Conservation (phyloP, 192 early-diverging fungal species). For the Podila verticillata region DNA sequence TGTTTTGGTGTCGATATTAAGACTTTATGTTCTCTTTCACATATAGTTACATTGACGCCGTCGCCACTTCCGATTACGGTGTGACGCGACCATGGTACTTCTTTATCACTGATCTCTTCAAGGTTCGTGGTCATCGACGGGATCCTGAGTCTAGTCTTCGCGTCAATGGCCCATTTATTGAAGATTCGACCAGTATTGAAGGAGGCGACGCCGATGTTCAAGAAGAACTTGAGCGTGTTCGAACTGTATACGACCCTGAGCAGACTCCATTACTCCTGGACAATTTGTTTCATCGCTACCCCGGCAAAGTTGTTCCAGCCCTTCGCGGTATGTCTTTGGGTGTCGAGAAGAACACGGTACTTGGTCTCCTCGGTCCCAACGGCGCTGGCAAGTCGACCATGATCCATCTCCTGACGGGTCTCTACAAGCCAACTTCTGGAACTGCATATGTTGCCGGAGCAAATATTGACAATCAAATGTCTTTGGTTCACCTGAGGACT, state of each 20-base stretch:
- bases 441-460: conserved; percentile 39
- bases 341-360: conserved; percentile 64
- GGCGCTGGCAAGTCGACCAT: conserved; percentile 76
- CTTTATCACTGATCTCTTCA: conserved; percentile 8
- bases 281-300: conserved; percentile 40
- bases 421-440: conserved; percentile 38
- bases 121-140: conserved; percentile 5
- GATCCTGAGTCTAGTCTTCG: not conserved
- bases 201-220: conserved; percentile 39
- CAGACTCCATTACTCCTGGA: conserved; percentile 35
- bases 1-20: no score
- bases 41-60: conserved; percentile 34
- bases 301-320: conserved; percentile 34
- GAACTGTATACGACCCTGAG: conserved; percentile 23
- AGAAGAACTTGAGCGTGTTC: conserved; percentile 16
- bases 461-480: conserved; percentile 38
- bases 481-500: conserved; percentile 44
- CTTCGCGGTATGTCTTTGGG: conserved; percentile 56
- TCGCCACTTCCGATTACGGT: conserved; percentile 39
- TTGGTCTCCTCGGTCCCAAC: conserved; percentile 77
- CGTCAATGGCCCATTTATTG: not conserved
- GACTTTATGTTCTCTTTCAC: no score
- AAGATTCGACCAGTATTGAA: conserved; percentile 8
- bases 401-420: conserved; percentile 41
- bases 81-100: conserved; percentile 48